A percentile compares a stretch with the other conserved stretches of the same genome.
Evolutionary conservation across 179 eudicot genomes (phyloP).

Genomic region (Gypsophila paniculata): DNA sequence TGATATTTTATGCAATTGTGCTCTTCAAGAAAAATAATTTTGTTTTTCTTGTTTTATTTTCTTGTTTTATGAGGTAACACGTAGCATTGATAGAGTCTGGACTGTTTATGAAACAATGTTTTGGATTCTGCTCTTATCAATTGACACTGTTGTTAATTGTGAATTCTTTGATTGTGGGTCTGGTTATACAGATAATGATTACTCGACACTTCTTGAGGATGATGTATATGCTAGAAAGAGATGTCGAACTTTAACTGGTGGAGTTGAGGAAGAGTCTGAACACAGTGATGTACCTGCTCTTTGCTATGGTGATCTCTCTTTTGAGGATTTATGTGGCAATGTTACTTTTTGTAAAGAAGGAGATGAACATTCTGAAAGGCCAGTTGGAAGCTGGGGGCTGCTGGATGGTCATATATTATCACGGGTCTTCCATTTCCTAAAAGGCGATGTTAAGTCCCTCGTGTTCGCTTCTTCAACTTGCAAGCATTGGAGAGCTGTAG

Average conservation of each 20-base stretch:
- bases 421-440: conserved; percentile 77
- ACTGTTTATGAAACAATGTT: not conserved
- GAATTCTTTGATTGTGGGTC: conserved; percentile 10
- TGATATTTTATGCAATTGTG: not conserved
- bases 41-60: too few species aligned
- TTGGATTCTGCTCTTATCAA: not conserved
- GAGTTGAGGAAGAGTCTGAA: conserved; percentile 47
- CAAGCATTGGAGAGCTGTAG: conserved; percentile 78
- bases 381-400: conserved; percentile 60
- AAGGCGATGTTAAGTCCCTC: conserved; percentile 65
- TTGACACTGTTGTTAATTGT: conserved; percentile 15
- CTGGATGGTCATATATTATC: conserved; percentile 77
- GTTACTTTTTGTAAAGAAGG: conserved; percentile 37
- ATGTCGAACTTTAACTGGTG: conserved; percentile 47
- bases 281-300: conserved; percentile 34
- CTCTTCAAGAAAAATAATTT: too few species aligned
- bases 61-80: not conserved
- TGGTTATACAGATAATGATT: conserved; percentile 31
- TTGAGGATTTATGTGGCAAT: conserved; percentile 67
- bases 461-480: conserved; percentile 66
- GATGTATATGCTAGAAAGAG: conserved; percentile 51
- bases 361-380: conserved; percentile 27
- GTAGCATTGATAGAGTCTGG: not conserved
- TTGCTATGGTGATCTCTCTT: conserved; percentile 40
- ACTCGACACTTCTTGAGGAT: conserved; percentile 32